Conservation (phyloP, 306 rosid species). For the Rosa rugosa region DNA sequence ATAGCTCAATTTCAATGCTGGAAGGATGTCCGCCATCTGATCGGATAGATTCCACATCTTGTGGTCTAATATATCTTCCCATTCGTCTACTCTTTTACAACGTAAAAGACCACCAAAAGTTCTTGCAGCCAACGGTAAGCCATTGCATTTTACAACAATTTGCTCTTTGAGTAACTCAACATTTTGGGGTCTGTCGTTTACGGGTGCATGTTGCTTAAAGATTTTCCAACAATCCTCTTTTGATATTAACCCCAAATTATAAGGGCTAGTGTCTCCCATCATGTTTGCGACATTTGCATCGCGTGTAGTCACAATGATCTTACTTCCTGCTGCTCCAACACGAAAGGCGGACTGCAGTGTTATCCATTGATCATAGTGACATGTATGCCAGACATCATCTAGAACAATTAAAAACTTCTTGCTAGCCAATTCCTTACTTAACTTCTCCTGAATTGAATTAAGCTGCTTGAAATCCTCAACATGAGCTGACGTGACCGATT, state of each 20-base stretch:
- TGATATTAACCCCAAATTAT: background rate
- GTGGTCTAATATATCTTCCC: background rate
- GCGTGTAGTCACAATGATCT: slow-evolving; percentile 29
- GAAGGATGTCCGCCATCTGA: background rate
- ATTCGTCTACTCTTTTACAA: no score
- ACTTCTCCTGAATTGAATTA: background rate
- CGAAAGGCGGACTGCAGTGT: background rate
- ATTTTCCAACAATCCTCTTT: background rate
- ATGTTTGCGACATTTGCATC: background rate
- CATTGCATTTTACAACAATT: no score
- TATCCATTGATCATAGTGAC: background rate
- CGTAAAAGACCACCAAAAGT: no score
- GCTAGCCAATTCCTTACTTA: background rate
- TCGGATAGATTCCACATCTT: background rate
- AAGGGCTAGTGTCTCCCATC: background rate
- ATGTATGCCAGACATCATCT: slow-evolving; percentile 30
- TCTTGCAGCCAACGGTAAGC: no score
- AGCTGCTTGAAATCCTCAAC: background rate
- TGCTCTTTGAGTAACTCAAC: no score
- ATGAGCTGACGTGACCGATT: background rate
- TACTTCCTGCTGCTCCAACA: slow-evolving; percentile 6
- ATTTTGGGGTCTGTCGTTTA: no score
- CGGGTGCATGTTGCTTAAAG: no score
- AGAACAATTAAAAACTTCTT: slow-evolving; percentile 21
- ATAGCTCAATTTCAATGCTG: slow-evolving; percentile 27